A percentile compares a stretch with the other conserved stretches of the same genome.
These are phyloP conservation scores for Fusarium illudens DNA, from an alignment of 2,329 filamentous ascomycete genomes.

Conservation along the genomic window DNA sequence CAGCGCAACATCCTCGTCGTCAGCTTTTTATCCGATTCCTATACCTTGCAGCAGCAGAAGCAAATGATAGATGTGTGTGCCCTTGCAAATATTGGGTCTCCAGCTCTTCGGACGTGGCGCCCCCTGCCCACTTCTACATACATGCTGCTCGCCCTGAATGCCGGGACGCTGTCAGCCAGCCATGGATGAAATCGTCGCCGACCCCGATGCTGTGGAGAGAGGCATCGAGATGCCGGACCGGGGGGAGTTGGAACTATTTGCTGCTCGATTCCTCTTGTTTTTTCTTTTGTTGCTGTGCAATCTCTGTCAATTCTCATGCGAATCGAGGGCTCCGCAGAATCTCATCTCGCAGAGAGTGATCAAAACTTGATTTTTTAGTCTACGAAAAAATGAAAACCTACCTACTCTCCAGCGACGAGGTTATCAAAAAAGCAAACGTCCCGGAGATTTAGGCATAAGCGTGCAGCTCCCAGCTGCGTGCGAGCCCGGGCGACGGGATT, in stretches of 20 bases:
- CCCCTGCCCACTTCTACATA: too few species aligned
- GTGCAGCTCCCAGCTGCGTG: background rate
- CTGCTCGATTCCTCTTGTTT: background rate
- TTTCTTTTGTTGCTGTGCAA: background rate
- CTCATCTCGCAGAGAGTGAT: slow-evolving; percentile 8
- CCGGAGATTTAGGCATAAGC: slow-evolving; percentile 1
- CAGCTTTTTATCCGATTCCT: background rate
- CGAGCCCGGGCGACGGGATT: background rate
- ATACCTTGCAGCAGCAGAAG: slow-evolving; percentile 4
- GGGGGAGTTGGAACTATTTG: background rate
- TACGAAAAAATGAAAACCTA: slow-evolving; percentile 29
- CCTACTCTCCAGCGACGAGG: background rate
- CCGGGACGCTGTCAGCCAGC: slow-evolving; percentile 5
- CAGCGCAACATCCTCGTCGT: background rate
- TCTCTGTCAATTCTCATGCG: slow-evolving; percentile 24
- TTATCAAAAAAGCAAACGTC: background rate
- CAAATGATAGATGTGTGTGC: too few species aligned
- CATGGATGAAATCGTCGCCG: slow-evolving; percentile 6
- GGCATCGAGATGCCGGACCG: slow-evolving; percentile 8
- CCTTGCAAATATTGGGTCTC: slow-evolving; percentile 4
- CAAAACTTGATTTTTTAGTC: background rate
- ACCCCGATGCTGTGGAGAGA: slow-evolving; percentile 15
- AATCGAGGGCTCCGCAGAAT: slow-evolving; percentile 15
- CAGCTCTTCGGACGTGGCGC: slow-evolving; percentile 25
- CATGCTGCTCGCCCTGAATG: slow-evolving; percentile 9